Base-by-base conservation (phyloP, 2,329 filamentous ascomycete genomes). In the Raffaelea ambrosiae region DNA sequence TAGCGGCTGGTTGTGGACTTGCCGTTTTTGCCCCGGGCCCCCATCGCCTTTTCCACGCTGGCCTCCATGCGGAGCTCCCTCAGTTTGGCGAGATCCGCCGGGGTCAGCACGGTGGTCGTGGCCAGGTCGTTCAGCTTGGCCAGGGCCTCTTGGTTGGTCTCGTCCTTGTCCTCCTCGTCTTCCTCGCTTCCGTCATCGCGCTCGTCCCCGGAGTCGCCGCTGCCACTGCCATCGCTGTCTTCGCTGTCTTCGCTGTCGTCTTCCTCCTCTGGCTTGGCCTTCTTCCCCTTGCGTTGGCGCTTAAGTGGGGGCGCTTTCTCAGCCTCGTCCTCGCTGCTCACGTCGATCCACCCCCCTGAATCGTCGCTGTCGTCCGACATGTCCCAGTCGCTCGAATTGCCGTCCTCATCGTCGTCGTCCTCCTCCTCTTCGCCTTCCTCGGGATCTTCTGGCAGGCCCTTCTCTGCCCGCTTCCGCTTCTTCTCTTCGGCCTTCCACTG, bases 61-160 rank as follows among this genome's bases (percentile, higher is more conserved):
- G 88, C 81, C 40, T 84, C 73, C 44, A 86, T 73, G 42, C 88
- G 86, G 21, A 98, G 81, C 66, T 96, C 91, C 52, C 88, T 82
- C 19, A 98, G 83, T 64, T 97, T 97, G 56, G 87, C 84, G n/a
- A 97, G 77, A 66, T 98, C 93, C 13, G 93, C 93, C 0, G 93
- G 93, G 0, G 93, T 98, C 52, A 98, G 82, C 55, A 98, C 94
- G 43, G 87, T 85, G 2, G 88, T 95, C 0, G 88, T 95, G n/a
- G 90, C 90, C 40, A 96, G 79, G 58, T 82, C 88, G 13, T 84
- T 81, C 55, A 81, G 76, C 7, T 42, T 14, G 21, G 23, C 33
- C 52, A 72, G 69, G 48, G 71, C 62, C n/a, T 69, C 68, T 4
- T 61, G 55, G 5, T 62, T 67, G 41, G 73, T 66, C 50, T 74